Evolutionary conservation across 257 asterid species (phyloP).

Genomic region (Euphrasia confusa): DNA sequence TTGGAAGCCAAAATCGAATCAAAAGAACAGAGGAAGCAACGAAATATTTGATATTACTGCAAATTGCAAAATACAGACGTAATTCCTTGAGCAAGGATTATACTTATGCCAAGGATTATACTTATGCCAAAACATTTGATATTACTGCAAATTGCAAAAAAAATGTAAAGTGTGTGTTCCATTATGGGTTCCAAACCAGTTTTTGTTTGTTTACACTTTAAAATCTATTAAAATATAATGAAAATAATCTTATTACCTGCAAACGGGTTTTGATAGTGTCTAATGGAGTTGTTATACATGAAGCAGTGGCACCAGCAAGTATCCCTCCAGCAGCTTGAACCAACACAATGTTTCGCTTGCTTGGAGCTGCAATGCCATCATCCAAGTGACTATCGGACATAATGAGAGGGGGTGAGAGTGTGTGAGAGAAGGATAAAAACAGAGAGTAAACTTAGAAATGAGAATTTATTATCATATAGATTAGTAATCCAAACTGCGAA

Average conservation of each 20-base stretch:
- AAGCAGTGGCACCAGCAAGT: conserved; percentile 87
- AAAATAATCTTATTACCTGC: conserved; percentile 42
- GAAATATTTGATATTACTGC: conserved; percentile 8
- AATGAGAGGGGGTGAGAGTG: not conserved
- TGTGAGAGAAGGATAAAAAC: not conserved
- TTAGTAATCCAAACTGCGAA: not conserved
- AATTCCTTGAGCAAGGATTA: not conserved
- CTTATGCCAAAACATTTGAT: no score
- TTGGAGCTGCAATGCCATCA: conserved; percentile 56
- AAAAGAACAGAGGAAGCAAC: not conserved
- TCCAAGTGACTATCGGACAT: conserved; percentile 48
- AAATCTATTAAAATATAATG: no score
- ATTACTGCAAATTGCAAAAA: no score
- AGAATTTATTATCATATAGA: not conserved
- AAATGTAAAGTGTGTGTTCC: no score
- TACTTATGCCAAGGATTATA: no score
- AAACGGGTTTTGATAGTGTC: conserved; percentile 94
- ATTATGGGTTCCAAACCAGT: no score
- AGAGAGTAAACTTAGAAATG: conserved; percentile 6
- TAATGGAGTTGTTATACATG: conserved; percentile 86
- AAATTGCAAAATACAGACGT: not conserved
- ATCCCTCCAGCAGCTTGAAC: conserved; percentile 98
- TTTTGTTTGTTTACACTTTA: no score
- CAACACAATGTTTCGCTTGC: conserved; percentile 50
- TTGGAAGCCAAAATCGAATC: not conserved